These are phyloP conservation scores for Akanthomyces muscarius DNA, from an alignment of 2,329 filamentous ascomycete genomes.

Conservation along the genomic window DNA sequence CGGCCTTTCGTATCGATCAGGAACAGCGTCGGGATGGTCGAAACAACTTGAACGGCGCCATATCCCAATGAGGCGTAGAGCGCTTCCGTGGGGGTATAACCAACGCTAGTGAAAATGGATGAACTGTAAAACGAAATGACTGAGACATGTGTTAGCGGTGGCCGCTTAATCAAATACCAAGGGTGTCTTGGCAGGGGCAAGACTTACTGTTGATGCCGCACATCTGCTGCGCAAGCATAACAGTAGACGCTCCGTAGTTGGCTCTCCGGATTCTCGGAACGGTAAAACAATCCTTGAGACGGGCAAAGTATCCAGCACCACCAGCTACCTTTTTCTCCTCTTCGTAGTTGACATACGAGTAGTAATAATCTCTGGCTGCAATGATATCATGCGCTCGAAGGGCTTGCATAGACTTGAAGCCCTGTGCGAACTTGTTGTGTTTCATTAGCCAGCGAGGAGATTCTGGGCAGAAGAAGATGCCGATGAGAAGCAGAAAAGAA, in stretches of 20 bases:
- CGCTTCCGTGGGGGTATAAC: conserved; percentile 48
- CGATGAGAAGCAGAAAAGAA: conserved; percentile 47
- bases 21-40: conserved; percentile 29
- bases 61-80: conserved; percentile 40
- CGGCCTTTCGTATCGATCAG: conserved; percentile 30
- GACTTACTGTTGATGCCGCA: conserved; percentile 35
- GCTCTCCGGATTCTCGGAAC: conserved; percentile 66
- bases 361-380: conserved; percentile 55
- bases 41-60: conserved; percentile 44
- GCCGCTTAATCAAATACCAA: conserved; percentile 32
- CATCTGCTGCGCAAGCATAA: conserved; percentile 74
- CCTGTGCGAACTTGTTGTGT: conserved; percentile 54
- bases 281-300: conserved; percentile 54
- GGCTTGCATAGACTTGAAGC: conserved; percentile 48
- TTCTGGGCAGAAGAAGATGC: conserved; percentile 62
- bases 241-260: conserved; percentile 68
- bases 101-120: conserved; percentile 53
- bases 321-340: conserved; percentile 28
- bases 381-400: conserved; percentile 51
- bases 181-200: conserved; percentile 26
- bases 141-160: conserved; percentile 10
- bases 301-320: conserved; percentile 29
- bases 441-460: conserved; percentile 63
- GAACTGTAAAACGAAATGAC: conserved; percentile 67
- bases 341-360: conserved; percentile 36